Conservation (phyloP, 208 protist species). For the Trypanosoma grayi region DNA sequence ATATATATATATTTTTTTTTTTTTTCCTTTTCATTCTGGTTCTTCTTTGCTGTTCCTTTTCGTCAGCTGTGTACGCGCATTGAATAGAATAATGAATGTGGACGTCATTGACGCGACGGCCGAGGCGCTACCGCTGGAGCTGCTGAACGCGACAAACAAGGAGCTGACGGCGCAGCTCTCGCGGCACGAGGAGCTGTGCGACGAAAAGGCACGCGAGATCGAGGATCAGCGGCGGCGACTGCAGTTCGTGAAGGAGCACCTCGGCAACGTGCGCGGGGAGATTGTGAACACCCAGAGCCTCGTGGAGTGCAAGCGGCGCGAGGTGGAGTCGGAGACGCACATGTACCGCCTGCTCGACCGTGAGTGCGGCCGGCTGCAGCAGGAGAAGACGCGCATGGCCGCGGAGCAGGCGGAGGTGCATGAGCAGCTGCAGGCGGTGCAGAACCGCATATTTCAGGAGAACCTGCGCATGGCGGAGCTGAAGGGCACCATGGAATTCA, state of each 20-base stretch:
- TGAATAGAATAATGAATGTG: slow-evolving; percentile 47
- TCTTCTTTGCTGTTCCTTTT: not conserved
- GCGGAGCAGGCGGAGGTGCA: slow-evolving; percentile 52
- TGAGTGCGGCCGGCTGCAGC: slow-evolving; percentile 72
- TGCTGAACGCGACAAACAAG: slow-evolving; percentile 87
- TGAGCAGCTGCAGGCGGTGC: slow-evolving; percentile 60
- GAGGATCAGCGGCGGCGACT: slow-evolving; percentile 82
- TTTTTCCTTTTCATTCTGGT: not conserved
- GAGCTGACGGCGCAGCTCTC: slow-evolving; percentile 83
- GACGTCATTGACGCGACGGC: slow-evolving; percentile 78
- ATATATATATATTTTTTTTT: slow-evolving; percentile 3
- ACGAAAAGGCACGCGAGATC: slow-evolving; percentile 48
- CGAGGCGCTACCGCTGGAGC: slow-evolving; percentile 77
- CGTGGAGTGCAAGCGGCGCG: slow-evolving; percentile 82
- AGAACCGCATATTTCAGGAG: slow-evolving; percentile 88
- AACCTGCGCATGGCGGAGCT: slow-evolving; percentile 92
- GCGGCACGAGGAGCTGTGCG: slow-evolving; percentile 54
- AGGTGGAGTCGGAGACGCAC: slow-evolving; percentile 91
- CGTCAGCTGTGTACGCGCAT: not conserved
- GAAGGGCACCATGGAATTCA: slow-evolving; percentile 89
- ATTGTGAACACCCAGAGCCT: slow-evolving; percentile 89
- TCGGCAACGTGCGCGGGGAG: slow-evolving; percentile 88
- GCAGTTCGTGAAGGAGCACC: slow-evolving; percentile 88
- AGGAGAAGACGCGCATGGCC: slow-evolving; percentile 52
- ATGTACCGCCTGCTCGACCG: slow-evolving; percentile 87